phyloP scores from a whole-genome alignment of 805 yeast genomes.

The Cyberlindnera americana region DNA sequence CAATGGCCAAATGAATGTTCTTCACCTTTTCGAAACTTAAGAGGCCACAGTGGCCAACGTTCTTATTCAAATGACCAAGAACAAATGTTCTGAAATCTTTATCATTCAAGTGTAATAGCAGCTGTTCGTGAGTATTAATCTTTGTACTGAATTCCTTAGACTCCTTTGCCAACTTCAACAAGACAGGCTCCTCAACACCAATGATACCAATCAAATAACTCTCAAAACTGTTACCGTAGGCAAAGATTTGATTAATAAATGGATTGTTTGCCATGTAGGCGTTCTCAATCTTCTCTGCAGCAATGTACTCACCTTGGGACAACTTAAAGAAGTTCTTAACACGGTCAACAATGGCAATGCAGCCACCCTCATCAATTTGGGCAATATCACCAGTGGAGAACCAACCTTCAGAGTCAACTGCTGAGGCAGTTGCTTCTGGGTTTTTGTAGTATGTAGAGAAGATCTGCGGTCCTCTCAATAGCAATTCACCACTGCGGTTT shows the following conservation, averaged over 20 bases:
- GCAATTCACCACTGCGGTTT: slow-evolving; percentile 55
- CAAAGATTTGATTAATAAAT: slow-evolving; percentile 49
- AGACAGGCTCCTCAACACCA: slow-evolving; percentile 51
- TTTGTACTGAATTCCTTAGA: slow-evolving; percentile 12
- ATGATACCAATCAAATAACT: slow-evolving; percentile 55
- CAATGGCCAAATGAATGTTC: slow-evolving; percentile 42
- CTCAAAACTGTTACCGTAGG: slow-evolving; percentile 61
- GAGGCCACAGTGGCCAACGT: slow-evolving; percentile 33
- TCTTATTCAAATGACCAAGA: slow-evolving; percentile 35
- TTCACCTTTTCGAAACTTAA: slow-evolving; percentile 51
- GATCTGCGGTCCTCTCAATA: slow-evolving; percentile 62
- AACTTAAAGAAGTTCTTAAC: slow-evolving; percentile 76
- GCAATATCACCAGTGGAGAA: slow-evolving; percentile 69
- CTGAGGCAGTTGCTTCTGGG: slow-evolving; percentile 49
- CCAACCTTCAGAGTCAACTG: slow-evolving; percentile 58
- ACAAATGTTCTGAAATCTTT: slow-evolving; percentile 35
- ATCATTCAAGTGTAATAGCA: slow-evolving; percentile 24
- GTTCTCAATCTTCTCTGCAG: slow-evolving; percentile 74
- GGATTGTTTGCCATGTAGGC: slow-evolving; percentile 52
- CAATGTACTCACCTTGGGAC: slow-evolving; percentile 65
- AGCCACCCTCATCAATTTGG: slow-evolving; percentile 46
- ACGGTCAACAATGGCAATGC: slow-evolving; percentile 62
- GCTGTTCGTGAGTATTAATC: slow-evolving; percentile 23
- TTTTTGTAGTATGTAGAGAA: slow-evolving; percentile 55
- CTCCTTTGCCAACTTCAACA: slow-evolving; percentile 19